Conservation (phyloP, 2,329 filamentous ascomycete genomes). For the Exophiala sp. region DNA sequence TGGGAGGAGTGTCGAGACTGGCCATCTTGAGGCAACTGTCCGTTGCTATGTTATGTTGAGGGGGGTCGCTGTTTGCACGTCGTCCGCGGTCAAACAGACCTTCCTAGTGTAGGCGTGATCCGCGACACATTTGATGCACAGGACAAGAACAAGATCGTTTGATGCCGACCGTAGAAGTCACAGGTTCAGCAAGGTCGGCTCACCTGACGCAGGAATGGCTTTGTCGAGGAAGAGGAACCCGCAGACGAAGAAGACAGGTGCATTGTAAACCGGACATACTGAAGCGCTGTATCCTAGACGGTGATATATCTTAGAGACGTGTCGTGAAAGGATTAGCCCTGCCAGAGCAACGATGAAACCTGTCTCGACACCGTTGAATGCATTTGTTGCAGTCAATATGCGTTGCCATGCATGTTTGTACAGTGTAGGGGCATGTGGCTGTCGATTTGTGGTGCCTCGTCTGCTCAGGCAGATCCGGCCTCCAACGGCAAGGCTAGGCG, state of each 20-base stretch:
- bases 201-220: constrained; percentile 15
- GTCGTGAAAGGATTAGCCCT: neutral
- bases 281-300: constrained; percentile 3
- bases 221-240: constrained; percentile 10
- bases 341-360: neutral
- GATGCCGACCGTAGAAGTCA: constrained; percentile 9
- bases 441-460: too few species aligned
- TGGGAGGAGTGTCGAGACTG: constrained; percentile 14
- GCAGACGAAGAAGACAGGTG: constrained; percentile 6
- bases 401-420: neutral
- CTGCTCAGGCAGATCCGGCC: neutral
- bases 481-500: constrained; percentile 11
- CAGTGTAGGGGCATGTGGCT: constrained; percentile 1
- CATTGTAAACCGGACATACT: constrained; percentile 13
- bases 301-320: neutral
- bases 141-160: constrained; percentile 4
- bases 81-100: constrained; percentile 8
- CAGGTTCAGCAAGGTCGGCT: constrained; percentile 13
- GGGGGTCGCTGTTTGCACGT: constrained; percentile 1
- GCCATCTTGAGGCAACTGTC: constrained; percentile 11
- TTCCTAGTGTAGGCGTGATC: neutral
- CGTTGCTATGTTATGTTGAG: neutral
- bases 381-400: constrained; percentile 2
- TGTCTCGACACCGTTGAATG: constrained; percentile 3
- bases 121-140: constrained; percentile 12